Base-by-base conservation (phyloP, 331 rosid genomes). In the Ulmus americana region DNA sequence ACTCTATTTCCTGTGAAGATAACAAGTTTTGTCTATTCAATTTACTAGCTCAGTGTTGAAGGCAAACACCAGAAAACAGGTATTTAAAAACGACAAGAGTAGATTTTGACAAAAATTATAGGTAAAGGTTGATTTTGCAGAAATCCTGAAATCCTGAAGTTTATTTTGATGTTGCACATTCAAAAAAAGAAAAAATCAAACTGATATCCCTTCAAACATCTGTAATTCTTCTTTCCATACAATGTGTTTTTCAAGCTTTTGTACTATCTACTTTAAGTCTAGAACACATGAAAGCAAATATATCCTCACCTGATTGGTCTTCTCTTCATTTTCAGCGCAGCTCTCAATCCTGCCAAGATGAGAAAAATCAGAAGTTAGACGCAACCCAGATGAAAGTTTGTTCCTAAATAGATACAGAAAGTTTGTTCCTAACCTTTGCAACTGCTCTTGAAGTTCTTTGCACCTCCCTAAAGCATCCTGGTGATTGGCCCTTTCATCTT, bases 391-490 rank as follows among this genome's bases (percentile, higher is more conserved):
- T 14, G 0, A 7, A 43, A 13, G 49, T 7, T 10, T 7, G 39
- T 40, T 9, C 3, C 48, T 39, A 58, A 20, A 15, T 45, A 45
- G 39, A 39, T 10, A 56, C 60, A 50, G 12, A 51, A 70, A 41
- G 65, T 56, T 49, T 56, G 70, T 63, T 61, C 39, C 88, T 75
- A 52, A 94, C 99, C 97, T 85, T 78, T 73, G 81, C 69, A 94
- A 72, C 68, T 85, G 83, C 70, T 84, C 92, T 77, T 90, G 87
- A 61, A 94, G 90, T 70, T 84, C 92, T 70, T 70, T 79, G 75
- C 95, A 85, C 70, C 77, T 85, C 61, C 69, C 72, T 74, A 87
- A 74, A 69, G 88, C 73, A 64, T 83, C 88, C 61, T 81, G 86
- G 72, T 85, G 90, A 77, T 77, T 84, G 67, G 43, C 74, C 83